Evolutionary conservation across 1,284 basidiomycete genomes (phyloP), one percentile per base, ranked within the genome.

Genomic region (Ustilago curta): DNA sequence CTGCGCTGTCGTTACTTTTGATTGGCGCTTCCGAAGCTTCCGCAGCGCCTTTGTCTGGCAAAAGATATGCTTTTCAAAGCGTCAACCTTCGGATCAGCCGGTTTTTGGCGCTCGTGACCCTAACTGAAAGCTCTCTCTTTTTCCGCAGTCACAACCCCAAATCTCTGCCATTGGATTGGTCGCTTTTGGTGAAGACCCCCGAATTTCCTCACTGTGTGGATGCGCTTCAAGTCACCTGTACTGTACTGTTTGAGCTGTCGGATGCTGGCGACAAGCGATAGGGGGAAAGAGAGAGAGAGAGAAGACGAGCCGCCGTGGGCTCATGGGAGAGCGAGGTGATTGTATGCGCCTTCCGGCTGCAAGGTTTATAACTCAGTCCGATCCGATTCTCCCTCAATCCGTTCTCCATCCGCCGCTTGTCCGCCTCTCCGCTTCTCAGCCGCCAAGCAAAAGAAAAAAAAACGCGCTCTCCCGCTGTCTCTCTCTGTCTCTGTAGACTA

Each of bases 351-450:
- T 55, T 31, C 25, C 39, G 51, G 16, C 50, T 42, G 50, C 39
- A 49, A 25, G 19, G 50, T 43, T 59, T 53, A 58, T 53, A 58
- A 43, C 62, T 49, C 48, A 23, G 53, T 67, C 58, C 64, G 58
- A 59, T 31, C 27, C 45, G 25, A 42, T 42, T 21, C 11, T 9
- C 43, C 42, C 50, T 27, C 31, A 35, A 16, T 27, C 25, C 50
- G 19, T 9, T 27, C n/a, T 43, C 19, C 31, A 43, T 47, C 60
- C 32, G 47, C 60, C 32, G 47, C 35, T 49, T 21, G 21, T 37
- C 11, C 35, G 35, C 27, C 7, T 27, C 27, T 27, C 27, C 27
- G 27, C 27, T 27, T 27, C 27, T 27, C 27, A 27, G 27, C 27
- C 27, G 27, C 27, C 35, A 37, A 37, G 35, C 55, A n/a, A 35